These are phyloP conservation scores for Nannizziopsis arthrosporioides DNA, from an alignment of 2,329 filamentous ascomycete genomes.

Conservation along the genomic window DNA sequence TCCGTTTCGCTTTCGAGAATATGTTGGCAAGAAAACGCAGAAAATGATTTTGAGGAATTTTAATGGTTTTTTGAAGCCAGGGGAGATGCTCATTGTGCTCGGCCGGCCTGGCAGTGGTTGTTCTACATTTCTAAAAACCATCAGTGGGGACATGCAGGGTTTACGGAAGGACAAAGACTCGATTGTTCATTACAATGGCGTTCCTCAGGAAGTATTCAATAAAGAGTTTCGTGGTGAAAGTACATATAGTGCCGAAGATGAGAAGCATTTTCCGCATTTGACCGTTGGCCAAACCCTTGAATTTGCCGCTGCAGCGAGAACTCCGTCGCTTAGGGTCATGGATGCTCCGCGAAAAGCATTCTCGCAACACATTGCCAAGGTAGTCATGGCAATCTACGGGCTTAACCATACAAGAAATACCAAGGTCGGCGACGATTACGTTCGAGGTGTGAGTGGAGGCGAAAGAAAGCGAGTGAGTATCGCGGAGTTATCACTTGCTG, in stretches of 20 bases:
- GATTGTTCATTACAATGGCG: slow-evolving; percentile 65
- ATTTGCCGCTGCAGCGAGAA: slow-evolving; percentile 44
- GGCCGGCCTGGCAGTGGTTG: slow-evolving; percentile 43
- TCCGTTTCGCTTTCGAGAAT: slow-evolving; percentile 47
- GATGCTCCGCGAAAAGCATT: slow-evolving; percentile 36
- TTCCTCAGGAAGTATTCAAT: slow-evolving; percentile 60
- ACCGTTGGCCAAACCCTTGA: slow-evolving; percentile 47
- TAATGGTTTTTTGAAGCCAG: slow-evolving; percentile 41
- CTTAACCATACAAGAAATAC: slow-evolving; percentile 35
- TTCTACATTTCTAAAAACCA: slow-evolving; percentile 72
- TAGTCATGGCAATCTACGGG: slow-evolving; percentile 34
- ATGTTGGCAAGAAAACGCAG: slow-evolving; percentile 40
- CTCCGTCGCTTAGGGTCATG: slow-evolving; percentile 34
- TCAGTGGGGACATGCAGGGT: slow-evolving; percentile 71
- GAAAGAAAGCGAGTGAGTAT: slow-evolving; percentile 49
- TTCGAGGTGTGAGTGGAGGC: slow-evolving; percentile 51
- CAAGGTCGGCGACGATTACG: slow-evolving; percentile 45
- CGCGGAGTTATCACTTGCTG: slow-evolving; percentile 29
- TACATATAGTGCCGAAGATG: slow-evolving; percentile 32
- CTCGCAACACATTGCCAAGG: slow-evolving; percentile 29
- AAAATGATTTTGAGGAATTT: slow-evolving; percentile 47
- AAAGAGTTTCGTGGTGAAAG: slow-evolving; percentile 39
- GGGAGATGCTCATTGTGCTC: slow-evolving; percentile 35
- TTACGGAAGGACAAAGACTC: slow-evolving; percentile 58
- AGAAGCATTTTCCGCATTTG: slow-evolving; percentile 45